These are phyloP conservation scores for Afroboletus lepidellus DNA, from an alignment of 1,284 basidiomycete genomes.

Conservation along the genomic window DNA sequence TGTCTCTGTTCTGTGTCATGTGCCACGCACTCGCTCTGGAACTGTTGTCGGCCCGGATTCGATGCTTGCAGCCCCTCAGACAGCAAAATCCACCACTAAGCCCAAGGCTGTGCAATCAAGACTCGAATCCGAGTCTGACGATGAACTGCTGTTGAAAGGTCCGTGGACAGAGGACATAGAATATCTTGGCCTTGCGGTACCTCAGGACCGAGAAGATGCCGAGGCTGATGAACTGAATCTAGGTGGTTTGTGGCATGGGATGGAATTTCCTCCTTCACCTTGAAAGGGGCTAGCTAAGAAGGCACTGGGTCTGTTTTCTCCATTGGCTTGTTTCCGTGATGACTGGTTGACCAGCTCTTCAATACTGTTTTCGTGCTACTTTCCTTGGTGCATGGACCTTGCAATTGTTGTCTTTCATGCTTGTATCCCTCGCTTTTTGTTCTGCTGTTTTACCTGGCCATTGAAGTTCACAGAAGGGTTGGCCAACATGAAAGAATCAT, in stretches of 20 bases:
- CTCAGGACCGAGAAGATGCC: neutral
- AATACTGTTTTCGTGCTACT: neutral
- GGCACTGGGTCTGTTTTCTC: constrained; percentile 5
- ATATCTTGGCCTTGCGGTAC: constrained; percentile 39
- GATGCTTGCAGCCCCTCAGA: constrained; percentile 12
- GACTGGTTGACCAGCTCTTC: neutral
- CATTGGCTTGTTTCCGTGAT: no score
- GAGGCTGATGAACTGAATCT: constrained; percentile 29
- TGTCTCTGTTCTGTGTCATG: constrained; percentile 2
- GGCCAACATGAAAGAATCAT: neutral
- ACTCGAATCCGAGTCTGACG: constrained; percentile 24
- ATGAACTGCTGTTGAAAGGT: constrained; percentile 26
- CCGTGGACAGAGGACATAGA: constrained; percentile 40
- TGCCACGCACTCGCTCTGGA: constrained; percentile 34
- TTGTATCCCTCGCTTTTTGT: neutral
- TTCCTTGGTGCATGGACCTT: constrained; percentile 8
- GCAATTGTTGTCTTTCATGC: constrained; percentile 4
- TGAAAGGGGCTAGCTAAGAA: constrained; percentile 9
- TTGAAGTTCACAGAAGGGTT: neutral
- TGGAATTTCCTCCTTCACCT: constrained; percentile 10
- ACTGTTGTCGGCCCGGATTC: constrained; percentile 32
- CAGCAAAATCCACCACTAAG: neutral
- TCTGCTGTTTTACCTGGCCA: neutral
- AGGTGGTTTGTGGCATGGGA: constrained; percentile 7
- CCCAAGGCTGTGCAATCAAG: constrained; percentile 3